Conservation (phyloP, 129 eudicot species). For the Flaveria brownii region DNA sequence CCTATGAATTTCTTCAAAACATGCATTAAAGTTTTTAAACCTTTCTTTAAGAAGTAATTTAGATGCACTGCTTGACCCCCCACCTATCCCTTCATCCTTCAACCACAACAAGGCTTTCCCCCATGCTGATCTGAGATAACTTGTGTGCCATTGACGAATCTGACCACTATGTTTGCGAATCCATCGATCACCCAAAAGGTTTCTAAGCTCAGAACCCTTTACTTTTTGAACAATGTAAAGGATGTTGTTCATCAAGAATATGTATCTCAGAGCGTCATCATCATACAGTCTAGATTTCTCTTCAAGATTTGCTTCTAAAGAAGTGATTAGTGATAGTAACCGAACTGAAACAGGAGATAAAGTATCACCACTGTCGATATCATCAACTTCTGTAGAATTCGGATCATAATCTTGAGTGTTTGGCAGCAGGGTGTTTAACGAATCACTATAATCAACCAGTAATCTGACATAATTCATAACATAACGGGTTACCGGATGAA, state of each 20-base stretch:
- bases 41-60: conserved; percentile 83
- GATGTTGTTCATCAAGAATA: conserved; percentile 85
- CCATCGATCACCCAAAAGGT: conserved; percentile 89
- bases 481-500: conserved; percentile 84
- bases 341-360: conserved; percentile 59
- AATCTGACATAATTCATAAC: conserved; percentile 88
- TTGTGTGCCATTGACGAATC: conserved; percentile 80
- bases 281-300: conserved; percentile 80
- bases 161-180: conserved; percentile 74
- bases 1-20: conserved; percentile 90
- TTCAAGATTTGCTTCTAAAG: conserved; percentile 73
- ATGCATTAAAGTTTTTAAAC: conserved; percentile 80
- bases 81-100: conserved; percentile 90
- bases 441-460: conserved; percentile 83
- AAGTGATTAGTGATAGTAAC: conserved; percentile 55
- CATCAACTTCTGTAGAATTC: conserved; percentile 29
- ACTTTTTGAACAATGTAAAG: conserved; percentile 82
- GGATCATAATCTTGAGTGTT: conserved; percentile 27
- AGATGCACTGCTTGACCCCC: conserved; percentile 75
- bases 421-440: conserved; percentile 57
- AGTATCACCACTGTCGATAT: conserved; percentile 45
- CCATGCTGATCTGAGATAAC: conserved; percentile 95
- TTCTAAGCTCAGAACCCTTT: conserved; percentile 79
- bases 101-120: conserved; percentile 74
- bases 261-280: conserved; percentile 71